phyloP scores from a whole-genome alignment of 805 yeast species.

The Zygotorulaspora sp. region DNA sequence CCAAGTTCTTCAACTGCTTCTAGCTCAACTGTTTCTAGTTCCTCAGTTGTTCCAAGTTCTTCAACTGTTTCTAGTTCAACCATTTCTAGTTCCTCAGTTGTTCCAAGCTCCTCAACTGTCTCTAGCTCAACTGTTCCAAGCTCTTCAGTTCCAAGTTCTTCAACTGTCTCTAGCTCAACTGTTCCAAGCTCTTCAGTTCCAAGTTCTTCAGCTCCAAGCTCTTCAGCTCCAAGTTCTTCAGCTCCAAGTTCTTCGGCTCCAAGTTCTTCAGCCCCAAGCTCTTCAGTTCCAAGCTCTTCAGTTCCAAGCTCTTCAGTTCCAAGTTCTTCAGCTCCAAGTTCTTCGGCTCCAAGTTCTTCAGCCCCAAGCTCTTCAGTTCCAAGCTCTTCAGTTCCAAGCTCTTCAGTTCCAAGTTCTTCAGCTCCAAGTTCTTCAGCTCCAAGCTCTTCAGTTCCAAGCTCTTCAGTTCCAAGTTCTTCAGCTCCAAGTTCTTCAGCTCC shows the following conservation, averaged over 20 bases:
- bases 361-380: conserved; percentile 4
- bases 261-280: conserved; percentile 3
- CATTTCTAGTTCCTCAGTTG: conserved; percentile 3
- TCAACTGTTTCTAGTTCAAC: conserved; percentile 4
- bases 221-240: not conserved
- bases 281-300: conserved; percentile 2
- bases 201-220: conserved; percentile 2
- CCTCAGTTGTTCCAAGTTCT: too few species aligned
- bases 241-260: not conserved
- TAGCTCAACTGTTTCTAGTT: too few species aligned
- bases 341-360: conserved; percentile 1
- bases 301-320: conserved; percentile 1
- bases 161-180: conserved; percentile 2
- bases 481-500: conserved; percentile 1
- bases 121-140: conserved; percentile 1
- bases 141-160: too few species aligned
- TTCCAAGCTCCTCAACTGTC: conserved; percentile 2
- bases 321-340: not conserved
- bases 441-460: conserved; percentile 1
- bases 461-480: conserved; percentile 1
- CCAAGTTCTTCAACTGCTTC: not conserved
- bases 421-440: not conserved
- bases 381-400: conserved; percentile 3
- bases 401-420: not conserved
- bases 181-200: too few species aligned